phyloP scores from a whole-genome alignment of 1,284 basidiomycete species.

The Boletellus deceptivus region DNA sequence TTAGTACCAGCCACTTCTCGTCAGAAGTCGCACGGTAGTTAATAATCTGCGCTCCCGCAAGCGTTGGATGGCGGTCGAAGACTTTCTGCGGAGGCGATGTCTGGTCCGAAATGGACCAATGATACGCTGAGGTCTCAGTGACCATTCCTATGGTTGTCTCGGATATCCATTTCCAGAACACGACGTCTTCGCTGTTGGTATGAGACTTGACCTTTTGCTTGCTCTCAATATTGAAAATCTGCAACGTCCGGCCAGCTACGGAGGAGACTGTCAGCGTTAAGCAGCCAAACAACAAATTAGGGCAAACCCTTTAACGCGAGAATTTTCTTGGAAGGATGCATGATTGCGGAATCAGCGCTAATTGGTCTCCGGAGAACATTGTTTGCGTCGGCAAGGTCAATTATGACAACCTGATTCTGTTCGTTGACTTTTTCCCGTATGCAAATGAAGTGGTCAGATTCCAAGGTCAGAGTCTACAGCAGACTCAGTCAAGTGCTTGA shows the following conservation, averaged over 20 bases:
- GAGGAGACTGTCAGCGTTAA: conserved; percentile 8
- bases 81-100: conserved; percentile 83
- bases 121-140: conserved; percentile 91
- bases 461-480: conserved; percentile 80
- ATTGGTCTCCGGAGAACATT: conserved; percentile 97
- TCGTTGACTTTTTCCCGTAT: conserved; percentile 88
- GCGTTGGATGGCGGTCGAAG: conserved; percentile 95
- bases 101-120: conserved; percentile 83
- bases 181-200: conserved; percentile 90
- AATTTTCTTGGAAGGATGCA: conserved; percentile 98
- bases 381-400: conserved; percentile 94
- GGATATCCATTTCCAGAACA: conserved; percentile 99
- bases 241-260: conserved; percentile 88
- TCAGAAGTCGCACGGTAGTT: conserved; percentile 94
- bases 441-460: conserved; percentile 97
- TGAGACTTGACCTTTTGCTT: conserved; percentile 99
- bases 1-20: conserved; percentile 96
- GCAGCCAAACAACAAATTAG: not conserved
- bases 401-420: conserved; percentile 95
- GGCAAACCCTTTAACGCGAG: conserved; percentile 87
- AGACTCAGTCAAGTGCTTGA: conserved; percentile 10
- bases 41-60: conserved; percentile 95
- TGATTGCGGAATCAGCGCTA: conserved; percentile 96
- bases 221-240: conserved; percentile 97
- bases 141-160: conserved; percentile 93